These are phyloP conservation scores for Fomitopsis schrenkii DNA, from an alignment of 1,284 basidiomycete genomes.

Conservation along the genomic window DNA sequence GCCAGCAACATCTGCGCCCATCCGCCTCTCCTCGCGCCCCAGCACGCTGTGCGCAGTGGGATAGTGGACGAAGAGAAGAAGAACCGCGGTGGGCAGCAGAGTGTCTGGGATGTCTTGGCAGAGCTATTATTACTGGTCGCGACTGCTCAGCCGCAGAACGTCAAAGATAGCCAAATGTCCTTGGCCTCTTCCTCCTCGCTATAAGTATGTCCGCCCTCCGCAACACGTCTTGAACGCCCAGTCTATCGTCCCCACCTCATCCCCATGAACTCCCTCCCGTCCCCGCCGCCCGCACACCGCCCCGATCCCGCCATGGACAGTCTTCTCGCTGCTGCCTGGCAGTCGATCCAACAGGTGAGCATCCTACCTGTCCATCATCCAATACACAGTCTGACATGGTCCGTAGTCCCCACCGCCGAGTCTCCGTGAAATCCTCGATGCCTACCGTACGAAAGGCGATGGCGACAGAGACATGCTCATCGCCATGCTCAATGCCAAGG, in stretches of 20 bases:
- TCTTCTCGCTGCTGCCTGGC: slow-evolving; percentile 40
- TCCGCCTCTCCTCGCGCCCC: neutral
- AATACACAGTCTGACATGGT: slow-evolving; percentile 22
- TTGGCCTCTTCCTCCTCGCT: slow-evolving; percentile 27
- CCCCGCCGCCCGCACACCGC: slow-evolving; percentile 20
- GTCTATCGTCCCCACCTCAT: slow-evolving; percentile 8
- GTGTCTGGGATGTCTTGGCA: slow-evolving; percentile 26
- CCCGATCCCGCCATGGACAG: slow-evolving; percentile 24
- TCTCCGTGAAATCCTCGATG: slow-evolving; percentile 79
- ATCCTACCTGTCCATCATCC: slow-evolving; percentile 28
- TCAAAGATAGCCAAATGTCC: slow-evolving; percentile 28
- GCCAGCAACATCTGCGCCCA: neutral
- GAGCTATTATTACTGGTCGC: slow-evolving; percentile 25
- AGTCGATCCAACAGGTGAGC: slow-evolving; percentile 44
- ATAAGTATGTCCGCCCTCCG: slow-evolving; percentile 22
- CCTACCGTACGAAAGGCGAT: slow-evolving; percentile 79
- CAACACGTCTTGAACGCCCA: slow-evolving; percentile 9
- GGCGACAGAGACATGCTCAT: slow-evolving; percentile 88
- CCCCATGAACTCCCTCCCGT: slow-evolving; percentile 22
- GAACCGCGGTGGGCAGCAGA: neutral
- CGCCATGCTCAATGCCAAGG: slow-evolving; percentile 85
- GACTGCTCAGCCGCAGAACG: slow-evolving; percentile 21
- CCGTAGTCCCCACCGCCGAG: slow-evolving; percentile 67
- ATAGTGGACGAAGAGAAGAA: neutral
- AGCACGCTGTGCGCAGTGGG: too few relatives aligned